Evolutionary conservation across 2,329 filamentous ascomycete species (phyloP), one percentile per base, ranked within the genome.

Genomic region (Sphaerulina vaccinii): DNA sequence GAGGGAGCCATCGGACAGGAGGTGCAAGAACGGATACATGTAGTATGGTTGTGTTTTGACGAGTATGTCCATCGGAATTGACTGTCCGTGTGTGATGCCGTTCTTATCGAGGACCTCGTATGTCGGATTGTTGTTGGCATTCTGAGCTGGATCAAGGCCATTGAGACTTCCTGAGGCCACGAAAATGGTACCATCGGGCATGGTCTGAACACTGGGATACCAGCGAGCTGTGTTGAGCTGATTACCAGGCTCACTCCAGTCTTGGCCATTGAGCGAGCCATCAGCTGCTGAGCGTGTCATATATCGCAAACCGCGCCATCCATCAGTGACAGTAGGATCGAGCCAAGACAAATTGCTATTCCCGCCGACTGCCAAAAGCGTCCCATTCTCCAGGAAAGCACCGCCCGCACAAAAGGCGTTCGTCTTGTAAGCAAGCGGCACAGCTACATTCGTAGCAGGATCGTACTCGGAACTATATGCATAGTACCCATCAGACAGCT

Each of bases 381-480:
- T 72, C 2, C 81, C 81, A 63, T 84, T 78, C 21, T 78, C 73
- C 55, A 84, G 71, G 67, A 83, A 83, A 9, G 74, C 72, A 43
- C 81, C 81, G 35, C 80, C 81, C 22, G 79, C 77, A 64, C 81
- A 84, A 68, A 84, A 84, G 13, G 80, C 76, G 58, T 84, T 84
- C 24, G 81, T 83, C 63, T 74, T 72, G 64, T 80, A 80, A 16
- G 73, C 60, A 29, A 82, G 69, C 5, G 75, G 71, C 10, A 73
- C 68, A 19, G 72, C 68, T 32, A 69, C 70, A 50, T 80, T 77
- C 1, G 73, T 77, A 5, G 43, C 61, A 1, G 80, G 78, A 61
- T 84, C 76, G 55, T 80, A 84, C 60, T 84, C 79, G 2, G 79
- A 74, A 8, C 80, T 82, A 68, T 82, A 84, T 0, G 82, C 82